Base-by-base conservation (phyloP, 177 flowering plant genomes). In the Vitis hybrid region DNA sequence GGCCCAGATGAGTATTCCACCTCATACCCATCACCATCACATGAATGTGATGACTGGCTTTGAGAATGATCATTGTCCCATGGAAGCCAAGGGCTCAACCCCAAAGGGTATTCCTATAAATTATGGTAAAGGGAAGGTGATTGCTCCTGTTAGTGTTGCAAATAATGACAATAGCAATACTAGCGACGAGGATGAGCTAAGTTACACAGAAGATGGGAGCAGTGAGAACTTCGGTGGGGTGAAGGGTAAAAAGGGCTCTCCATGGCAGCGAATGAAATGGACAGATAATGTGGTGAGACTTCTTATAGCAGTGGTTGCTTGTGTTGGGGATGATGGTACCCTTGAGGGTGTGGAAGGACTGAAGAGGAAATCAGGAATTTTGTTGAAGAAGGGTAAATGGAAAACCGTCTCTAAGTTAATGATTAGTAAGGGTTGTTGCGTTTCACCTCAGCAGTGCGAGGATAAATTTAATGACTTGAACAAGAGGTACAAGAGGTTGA, bases 391-490 rank as follows among this genome's bases (percentile, higher is more conserved):
- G 77, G 93, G 96, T 0, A 90, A 90, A 67, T 90, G 93, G 93
- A 90, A 86, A 75, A 82, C 82, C 1, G 86, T 90, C 0, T 90
- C 93, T 3, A 82, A 82, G 74, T 67, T 84, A 10, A 87, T 90
- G 93, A 75, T 81, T 19, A 69, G 75, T 19, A 87, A 75, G 70
- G 91, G 89, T 3, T 83, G 81, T 65, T 76, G 61, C 73, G 93
- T 88, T 52, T 90, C 96, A 1, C 95, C 96, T 12, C 96, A 90
- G 78, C 96, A 90, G 66, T 88, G 95, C 69, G 95, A 90, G 79
- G 94, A 90, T 71, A 90, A 90, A 81, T 90, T 90, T 45, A 88
- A 88, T 75, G 94, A 90, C 67, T 67, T 90, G 73, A 88, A 89
- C 69, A 90, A 90, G 78, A 84, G 97, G 69, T 87, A 87, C 74